These are phyloP conservation scores for Metschnikowia reukaufii DNA, from an alignment of 805 yeast genomes.

Conservation along the genomic window DNA sequence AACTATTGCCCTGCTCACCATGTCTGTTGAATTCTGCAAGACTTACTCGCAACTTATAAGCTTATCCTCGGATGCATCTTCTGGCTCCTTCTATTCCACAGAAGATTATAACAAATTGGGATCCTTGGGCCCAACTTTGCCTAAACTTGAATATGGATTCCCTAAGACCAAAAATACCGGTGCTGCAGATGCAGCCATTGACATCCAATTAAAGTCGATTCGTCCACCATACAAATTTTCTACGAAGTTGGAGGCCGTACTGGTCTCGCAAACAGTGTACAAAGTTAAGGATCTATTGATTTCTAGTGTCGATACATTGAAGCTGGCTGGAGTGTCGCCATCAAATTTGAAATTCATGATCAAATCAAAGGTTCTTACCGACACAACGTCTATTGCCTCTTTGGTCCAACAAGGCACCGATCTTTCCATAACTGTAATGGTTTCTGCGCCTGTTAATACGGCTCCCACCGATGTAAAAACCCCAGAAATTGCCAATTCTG, in stretches of 20 bases:
- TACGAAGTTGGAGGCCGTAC: slow-evolving; percentile 24
- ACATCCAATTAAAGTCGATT: slow-evolving; percentile 57
- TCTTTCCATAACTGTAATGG: slow-evolving; percentile 19
- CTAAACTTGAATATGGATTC: slow-evolving; percentile 40
- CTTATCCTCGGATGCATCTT: slow-evolving; percentile 40
- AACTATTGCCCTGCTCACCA: neutral
- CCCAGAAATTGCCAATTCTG: neutral
- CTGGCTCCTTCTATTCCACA: slow-evolving; percentile 34
- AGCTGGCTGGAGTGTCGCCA: slow-evolving; percentile 29
- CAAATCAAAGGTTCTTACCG: slow-evolving; percentile 64
- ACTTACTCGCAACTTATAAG: slow-evolving; percentile 50
- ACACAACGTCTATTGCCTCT: slow-evolving; percentile 41
- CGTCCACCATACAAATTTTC: slow-evolving; percentile 67
- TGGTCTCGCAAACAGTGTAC: slow-evolving; percentile 32
- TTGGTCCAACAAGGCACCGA: slow-evolving; percentile 18
- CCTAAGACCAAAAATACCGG: slow-evolving; percentile 19
- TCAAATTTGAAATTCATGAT: slow-evolving; percentile 50
- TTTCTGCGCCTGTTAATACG: slow-evolving; percentile 20
- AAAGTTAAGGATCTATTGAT: slow-evolving; percentile 40
- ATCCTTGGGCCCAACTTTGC: slow-evolving; percentile 49
- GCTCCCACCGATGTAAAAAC: neutral
- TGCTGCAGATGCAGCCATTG: slow-evolving; percentile 16
- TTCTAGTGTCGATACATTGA: slow-evolving; percentile 26
- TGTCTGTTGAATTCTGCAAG: slow-evolving; percentile 36
- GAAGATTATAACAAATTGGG: slow-evolving; percentile 28